These are phyloP conservation scores for Emmonsia crescens DNA, from an alignment of 2,329 filamentous ascomycete genomes.

Conservation along the genomic window DNA sequence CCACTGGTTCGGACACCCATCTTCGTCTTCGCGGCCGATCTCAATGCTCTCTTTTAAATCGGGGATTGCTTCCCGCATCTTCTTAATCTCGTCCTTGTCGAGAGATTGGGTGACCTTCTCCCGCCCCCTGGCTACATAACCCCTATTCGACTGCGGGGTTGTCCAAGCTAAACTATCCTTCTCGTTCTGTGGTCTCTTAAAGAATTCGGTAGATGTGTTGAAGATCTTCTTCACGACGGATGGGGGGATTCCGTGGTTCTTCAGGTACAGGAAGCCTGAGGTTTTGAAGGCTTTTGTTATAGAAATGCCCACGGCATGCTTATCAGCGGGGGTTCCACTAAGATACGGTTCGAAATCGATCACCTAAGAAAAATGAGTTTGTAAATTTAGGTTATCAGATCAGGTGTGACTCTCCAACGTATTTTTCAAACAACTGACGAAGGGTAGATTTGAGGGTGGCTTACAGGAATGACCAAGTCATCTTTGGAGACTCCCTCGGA, in stretches of 20 bases:
- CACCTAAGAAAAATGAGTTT: slow-evolving; percentile 40
- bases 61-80: slow-evolving; percentile 42
- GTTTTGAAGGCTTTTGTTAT: slow-evolving; percentile 72
- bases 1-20: slow-evolving; percentile 66
- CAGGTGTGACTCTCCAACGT: not conserved
- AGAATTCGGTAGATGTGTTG: slow-evolving; percentile 58
- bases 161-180: slow-evolving; percentile 63
- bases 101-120: slow-evolving; percentile 57
- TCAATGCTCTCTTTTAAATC: slow-evolving; percentile 51
- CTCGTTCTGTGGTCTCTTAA: slow-evolving; percentile 48
- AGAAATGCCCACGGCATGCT: slow-evolving; percentile 54
- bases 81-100: slow-evolving; percentile 47
- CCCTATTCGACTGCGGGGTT: slow-evolving; percentile 60
- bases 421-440: not conserved
- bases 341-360: slow-evolving; percentile 71
- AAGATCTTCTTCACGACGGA: slow-evolving; percentile 54
- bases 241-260: slow-evolving; percentile 61
- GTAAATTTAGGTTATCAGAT: not conserved
- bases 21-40: slow-evolving; percentile 50
- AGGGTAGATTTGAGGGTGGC: not conserved
- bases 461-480: slow-evolving; percentile 34
- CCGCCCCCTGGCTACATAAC: slow-evolving; percentile 58
- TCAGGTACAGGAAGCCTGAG: slow-evolving; percentile 82
- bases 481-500: slow-evolving; percentile 33
- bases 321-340: slow-evolving; percentile 48